Conservation (phyloP, 2,329 filamentous ascomycete genomes). For the Cladosporium sp. region DNA sequence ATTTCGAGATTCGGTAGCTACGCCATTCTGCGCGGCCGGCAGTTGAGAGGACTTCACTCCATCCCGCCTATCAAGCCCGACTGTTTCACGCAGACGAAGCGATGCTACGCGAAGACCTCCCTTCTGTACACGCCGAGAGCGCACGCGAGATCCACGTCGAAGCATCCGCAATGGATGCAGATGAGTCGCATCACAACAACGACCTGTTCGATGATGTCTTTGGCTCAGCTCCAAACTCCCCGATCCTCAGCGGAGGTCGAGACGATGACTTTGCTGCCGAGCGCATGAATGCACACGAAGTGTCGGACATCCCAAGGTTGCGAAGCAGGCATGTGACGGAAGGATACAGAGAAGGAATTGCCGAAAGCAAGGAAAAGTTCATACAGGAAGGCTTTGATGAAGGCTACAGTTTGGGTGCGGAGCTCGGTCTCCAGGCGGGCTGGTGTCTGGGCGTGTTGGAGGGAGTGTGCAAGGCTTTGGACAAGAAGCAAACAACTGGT, state of each 20-base stretch:
- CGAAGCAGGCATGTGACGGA: conserved; percentile 76
- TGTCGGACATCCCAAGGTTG: conserved; percentile 72
- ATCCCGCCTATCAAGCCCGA: neutral
- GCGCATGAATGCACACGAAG: conserved; percentile 44
- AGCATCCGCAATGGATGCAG: conserved; percentile 8
- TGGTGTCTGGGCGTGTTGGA: conserved; percentile 76
- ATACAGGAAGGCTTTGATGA: conserved; percentile 91
- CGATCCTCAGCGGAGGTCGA: conserved; percentile 19
- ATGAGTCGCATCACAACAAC: conserved; percentile 17
- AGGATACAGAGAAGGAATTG: conserved; percentile 87
- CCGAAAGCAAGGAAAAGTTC: conserved; percentile 69
- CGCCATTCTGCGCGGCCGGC: neutral
- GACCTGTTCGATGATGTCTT: conserved; percentile 49
- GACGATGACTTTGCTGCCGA: neutral
- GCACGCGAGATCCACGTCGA: neutral
- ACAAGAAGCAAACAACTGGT: conserved; percentile 24
- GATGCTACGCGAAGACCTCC: conserved; percentile 34
- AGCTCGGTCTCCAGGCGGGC: conserved; percentile 73
- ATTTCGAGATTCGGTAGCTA: neutral
- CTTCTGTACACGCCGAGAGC: conserved; percentile 17
- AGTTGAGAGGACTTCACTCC: neutral
- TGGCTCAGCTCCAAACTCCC: conserved; percentile 45
- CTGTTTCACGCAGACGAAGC: neutral
- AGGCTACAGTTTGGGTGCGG: conserved; percentile 80
- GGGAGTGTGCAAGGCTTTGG: conserved; percentile 60